These are phyloP conservation scores for Alisma plantagoaquatica DNA, from an alignment of 106 monocot species.

Conservation along the genomic window DNA sequence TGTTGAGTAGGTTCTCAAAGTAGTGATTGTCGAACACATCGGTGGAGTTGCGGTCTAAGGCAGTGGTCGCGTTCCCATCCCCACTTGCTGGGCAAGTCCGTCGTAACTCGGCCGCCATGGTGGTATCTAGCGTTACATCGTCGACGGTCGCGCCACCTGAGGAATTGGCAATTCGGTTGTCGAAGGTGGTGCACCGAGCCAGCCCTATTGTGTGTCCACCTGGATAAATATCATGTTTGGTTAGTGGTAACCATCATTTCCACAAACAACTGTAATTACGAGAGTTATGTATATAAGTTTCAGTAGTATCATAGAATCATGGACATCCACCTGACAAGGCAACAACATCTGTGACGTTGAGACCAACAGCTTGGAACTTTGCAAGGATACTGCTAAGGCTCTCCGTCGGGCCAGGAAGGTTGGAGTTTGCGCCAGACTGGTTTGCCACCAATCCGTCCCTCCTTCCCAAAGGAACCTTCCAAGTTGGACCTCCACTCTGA, in stretches of 20 bases:
- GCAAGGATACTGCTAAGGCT: slow-evolving; percentile 16
- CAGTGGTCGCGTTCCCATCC: slow-evolving; percentile 44
- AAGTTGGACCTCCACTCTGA: slow-evolving; percentile 26
- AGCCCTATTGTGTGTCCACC: slow-evolving; percentile 72
- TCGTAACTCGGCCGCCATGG: slow-evolving; percentile 23
- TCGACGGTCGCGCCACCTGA: slow-evolving; percentile 52
- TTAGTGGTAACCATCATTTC: background rate
- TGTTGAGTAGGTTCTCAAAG: slow-evolving; percentile 46
- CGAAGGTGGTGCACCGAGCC: slow-evolving; percentile 48
- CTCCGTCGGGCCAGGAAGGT: slow-evolving; percentile 24
- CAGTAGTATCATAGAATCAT: background rate
- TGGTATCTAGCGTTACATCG: too few species aligned
- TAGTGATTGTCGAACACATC: slow-evolving; percentile 54
- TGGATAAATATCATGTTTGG: background rate
- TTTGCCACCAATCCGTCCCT: slow-evolving; percentile 17
- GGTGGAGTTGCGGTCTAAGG: slow-evolving; percentile 39
- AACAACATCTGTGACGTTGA: slow-evolving; percentile 26
- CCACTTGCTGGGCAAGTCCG: slow-evolving; percentile 28
- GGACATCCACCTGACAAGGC: slow-evolving; percentile 26
- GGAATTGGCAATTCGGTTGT: slow-evolving; percentile 59
- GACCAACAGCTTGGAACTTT: slow-evolving; percentile 25
- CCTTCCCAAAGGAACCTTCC: slow-evolving; percentile 22
- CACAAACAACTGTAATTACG: background rate
- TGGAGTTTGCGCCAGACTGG: slow-evolving; percentile 12
- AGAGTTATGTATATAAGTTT: background rate